These are phyloP conservation scores for Osmanthus fragrans DNA, from an alignment of 257 asterid genomes.

Conservation along the genomic window DNA sequence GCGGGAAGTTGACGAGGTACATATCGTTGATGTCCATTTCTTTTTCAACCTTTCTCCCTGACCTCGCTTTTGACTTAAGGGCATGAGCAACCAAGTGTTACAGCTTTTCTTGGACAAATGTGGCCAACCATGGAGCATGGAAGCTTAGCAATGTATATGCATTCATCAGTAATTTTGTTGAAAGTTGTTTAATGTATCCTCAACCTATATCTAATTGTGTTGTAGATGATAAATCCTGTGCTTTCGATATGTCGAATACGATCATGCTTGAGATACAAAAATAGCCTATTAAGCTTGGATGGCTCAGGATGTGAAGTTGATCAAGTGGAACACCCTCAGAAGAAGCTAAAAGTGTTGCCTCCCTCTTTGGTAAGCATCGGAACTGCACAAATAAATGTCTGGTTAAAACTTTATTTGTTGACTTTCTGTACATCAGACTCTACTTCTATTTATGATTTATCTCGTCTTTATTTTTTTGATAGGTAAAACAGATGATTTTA, in stretches of 20 bases:
- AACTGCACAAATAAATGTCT: background rate
- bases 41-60: background rate
- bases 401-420: background rate
- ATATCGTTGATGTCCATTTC: background rate
- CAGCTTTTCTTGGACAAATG: background rate
- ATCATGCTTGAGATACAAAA: slow-evolving; percentile 52
- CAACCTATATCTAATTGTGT: background rate
- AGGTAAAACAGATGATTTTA: too few species aligned
- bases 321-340: slow-evolving; percentile 32
- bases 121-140: slow-evolving; percentile 5
- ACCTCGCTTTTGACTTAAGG: background rate
- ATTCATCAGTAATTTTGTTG: background rate
- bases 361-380: slow-evolving; percentile 42
- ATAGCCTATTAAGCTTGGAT: slow-evolving; percentile 33
- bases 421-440: background rate
- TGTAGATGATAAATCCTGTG: slow-evolving; percentile 64
- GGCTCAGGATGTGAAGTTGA: slow-evolving; percentile 26
- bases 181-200: background rate
- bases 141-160: background rate
- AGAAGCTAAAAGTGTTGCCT: slow-evolving; percentile 49
- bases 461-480: too few species aligned
- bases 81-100: background rate
- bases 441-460: background rate
- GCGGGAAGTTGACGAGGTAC: slow-evolving; percentile 79
- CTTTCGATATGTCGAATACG: slow-evolving; percentile 50